phyloP scores from a whole-genome alignment of 2,329 filamentous ascomycete genomes.

The Xylariomycetidae sp. region DNA sequence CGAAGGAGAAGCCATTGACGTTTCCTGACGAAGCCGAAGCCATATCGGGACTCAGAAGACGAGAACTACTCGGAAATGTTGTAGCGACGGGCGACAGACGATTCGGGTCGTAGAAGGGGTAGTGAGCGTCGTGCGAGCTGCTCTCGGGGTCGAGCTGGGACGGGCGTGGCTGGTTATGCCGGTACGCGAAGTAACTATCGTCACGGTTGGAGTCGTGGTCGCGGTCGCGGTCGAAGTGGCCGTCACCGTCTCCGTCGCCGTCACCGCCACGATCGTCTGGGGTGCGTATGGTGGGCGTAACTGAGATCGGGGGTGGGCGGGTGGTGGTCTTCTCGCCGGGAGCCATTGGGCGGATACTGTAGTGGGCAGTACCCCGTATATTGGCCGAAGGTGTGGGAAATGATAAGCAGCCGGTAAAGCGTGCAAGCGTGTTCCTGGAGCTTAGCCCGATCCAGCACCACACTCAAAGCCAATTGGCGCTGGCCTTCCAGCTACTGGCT shows the following conservation, averaged over 20 bases:
- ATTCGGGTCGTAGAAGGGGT: slow-evolving; percentile 24
- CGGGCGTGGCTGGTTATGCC: slow-evolving; percentile 9
- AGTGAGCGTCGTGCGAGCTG: slow-evolving; percentile 5
- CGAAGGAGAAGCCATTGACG: slow-evolving; percentile 18
- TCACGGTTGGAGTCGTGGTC: slow-evolving; percentile 3
- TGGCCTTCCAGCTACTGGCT: too few relatives aligned
- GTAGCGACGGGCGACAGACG: slow-evolving; percentile 25
- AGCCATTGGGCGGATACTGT: too few relatives aligned
- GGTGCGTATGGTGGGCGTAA: slow-evolving; percentile 23
- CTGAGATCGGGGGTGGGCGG: slow-evolving; percentile 21
- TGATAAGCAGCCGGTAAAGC: too few relatives aligned
- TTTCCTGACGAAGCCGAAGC: slow-evolving; percentile 14
- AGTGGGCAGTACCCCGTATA: too few relatives aligned
- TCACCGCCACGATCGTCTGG: slow-evolving; percentile 17
- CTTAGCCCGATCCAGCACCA: too few relatives aligned
- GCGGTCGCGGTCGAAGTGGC: slow-evolving; percentile 4
- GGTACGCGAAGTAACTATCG: slow-evolving; percentile 7
- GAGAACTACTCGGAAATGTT: slow-evolving; percentile 19
- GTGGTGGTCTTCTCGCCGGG: slow-evolving; percentile 5
- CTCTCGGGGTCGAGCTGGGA: slow-evolving; percentile 12
- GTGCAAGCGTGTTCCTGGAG: too few relatives aligned
- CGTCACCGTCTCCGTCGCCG: slow-evolving; percentile 6
- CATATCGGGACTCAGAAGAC: slow-evolving; percentile 17
- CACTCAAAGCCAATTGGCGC: too few relatives aligned
- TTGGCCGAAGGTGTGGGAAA: too few relatives aligned